Conservation (phyloP, 2,329 filamentous ascomycete species). For the Penicillium sp. region DNA sequence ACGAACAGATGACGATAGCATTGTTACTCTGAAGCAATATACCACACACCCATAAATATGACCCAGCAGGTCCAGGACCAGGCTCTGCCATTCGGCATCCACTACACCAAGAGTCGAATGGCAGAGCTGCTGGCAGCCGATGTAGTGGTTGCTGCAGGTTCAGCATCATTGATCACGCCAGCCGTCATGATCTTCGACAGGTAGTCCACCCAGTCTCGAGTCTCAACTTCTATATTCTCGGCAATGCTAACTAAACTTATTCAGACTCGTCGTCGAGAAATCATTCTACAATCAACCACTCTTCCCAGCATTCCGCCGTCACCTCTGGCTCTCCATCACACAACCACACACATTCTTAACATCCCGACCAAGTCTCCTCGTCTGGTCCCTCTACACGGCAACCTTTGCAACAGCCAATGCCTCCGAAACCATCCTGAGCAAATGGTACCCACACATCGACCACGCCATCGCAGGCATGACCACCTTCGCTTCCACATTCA, state of each 20-base stretch:
- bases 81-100: slow-evolving; percentile 26
- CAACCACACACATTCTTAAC: slow-evolving; percentile 39
- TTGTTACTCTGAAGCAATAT: slow-evolving; percentile 6
- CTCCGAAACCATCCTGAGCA: slow-evolving; percentile 73
- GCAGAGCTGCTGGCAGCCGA: slow-evolving; percentile 57
- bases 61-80: slow-evolving; percentile 26
- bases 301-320: slow-evolving; percentile 33
- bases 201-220: slow-evolving; percentile 42
- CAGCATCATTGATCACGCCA: slow-evolving; percentile 70
- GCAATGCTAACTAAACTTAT: slow-evolving; percentile 12
- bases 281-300: slow-evolving; percentile 36
- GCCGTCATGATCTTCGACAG: slow-evolving; percentile 79
- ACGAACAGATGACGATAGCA: slow-evolving; percentile 8
- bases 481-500: slow-evolving; percentile 73
- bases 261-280: slow-evolving; percentile 43
- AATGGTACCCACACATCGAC: slow-evolving; percentile 50
- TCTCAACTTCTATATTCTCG: background rate
- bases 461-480: slow-evolving; percentile 64
- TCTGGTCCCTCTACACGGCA: slow-evolving; percentile 65
- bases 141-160: slow-evolving; percentile 61
- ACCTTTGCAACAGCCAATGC: slow-evolving; percentile 85
- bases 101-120: slow-evolving; percentile 36
- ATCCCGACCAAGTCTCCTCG: slow-evolving; percentile 42
- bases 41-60: slow-evolving; percentile 18
- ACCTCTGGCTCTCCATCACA: slow-evolving; percentile 35